Evolutionary conservation across 2,329 filamentous ascomycete species (phyloP), one percentile per base, ranked within the genome.

Genomic region (Scedosporium aurantiacum): DNA sequence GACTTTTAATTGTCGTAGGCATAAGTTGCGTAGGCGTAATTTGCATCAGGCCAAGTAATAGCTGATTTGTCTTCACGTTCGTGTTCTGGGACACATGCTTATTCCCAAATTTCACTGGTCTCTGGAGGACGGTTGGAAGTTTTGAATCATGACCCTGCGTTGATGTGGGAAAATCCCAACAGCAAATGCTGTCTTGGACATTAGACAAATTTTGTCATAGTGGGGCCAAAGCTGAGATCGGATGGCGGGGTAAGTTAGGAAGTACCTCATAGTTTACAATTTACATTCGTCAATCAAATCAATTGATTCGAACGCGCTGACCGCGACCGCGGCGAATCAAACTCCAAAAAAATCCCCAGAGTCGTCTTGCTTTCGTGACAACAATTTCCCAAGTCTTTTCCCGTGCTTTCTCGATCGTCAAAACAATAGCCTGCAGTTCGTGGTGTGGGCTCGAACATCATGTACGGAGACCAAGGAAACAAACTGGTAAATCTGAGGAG

Each of bases 391-490:
- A 21, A 47, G 43, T 10, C 16, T 10, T 14, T 41, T 47, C 8
- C 32, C 10, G 32, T 37, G 32, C 10, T 37, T 37, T 37, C 32
- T 37, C 32, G 10, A 18, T 47, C 43, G 21, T 47, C 43, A 7
- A n/a, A n/a, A 47, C 37, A 23, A 12, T 54, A 12, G 50, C 7
- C 50, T 54, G 2, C 8, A 47, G 21, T 7, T 47, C 43, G 7
- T 23, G n/a, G n/a, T 21, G n/a, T 18, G n/a, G 18, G n/a, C 43
- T 23, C 32, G 21, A 40, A 23, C 41, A 58, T 10, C 14, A 65
- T 65, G 64, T 65, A 65, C 41, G 63, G 64, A 40, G 64, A 65
- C 52, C 62, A 65, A 23, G 64, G 61, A 43, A 65, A 64, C 52
- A 63, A 63, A 45, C 50, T 65, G 58, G 64, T 65, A 61, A 37